These are phyloP conservation scores for Nakazawaea ishiwadae DNA, from an alignment of 805 yeast species.

Conservation along the genomic window DNA sequence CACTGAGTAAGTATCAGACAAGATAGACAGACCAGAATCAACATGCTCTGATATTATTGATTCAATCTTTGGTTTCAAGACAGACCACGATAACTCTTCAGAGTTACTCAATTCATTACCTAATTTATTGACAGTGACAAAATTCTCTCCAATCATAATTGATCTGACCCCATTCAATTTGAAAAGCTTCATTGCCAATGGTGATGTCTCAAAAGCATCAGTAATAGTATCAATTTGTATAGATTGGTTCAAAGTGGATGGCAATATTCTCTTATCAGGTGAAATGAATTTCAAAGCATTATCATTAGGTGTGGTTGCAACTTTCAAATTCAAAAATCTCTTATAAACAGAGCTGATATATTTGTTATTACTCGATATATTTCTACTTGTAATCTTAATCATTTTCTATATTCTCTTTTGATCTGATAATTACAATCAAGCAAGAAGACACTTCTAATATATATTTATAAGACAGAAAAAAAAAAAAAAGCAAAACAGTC, in stretches of 20 bases:
- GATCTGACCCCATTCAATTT: constrained; percentile 61
- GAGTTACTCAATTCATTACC: constrained; percentile 28
- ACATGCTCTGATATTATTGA: constrained; percentile 21
- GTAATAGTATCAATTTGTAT: constrained; percentile 48
- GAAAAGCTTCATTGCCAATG: constrained; percentile 58
- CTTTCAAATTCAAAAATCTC: constrained; percentile 33
- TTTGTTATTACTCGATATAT: background rate
- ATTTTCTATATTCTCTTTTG: too few relatives aligned
- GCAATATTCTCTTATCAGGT: constrained; percentile 40
- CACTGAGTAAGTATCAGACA: constrained; percentile 17
- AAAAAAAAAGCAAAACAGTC: background rate
- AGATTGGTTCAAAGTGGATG: constrained; percentile 37
- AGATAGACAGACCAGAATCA: constrained; percentile 23
- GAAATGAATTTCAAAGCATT: constrained; percentile 68
- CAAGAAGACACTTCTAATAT: too few relatives aligned
- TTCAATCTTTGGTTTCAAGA: constrained; percentile 22
- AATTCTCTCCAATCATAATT: constrained; percentile 69
- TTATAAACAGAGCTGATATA: background rate
- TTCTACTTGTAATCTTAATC: too few relatives aligned
- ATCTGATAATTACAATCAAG: too few relatives aligned
- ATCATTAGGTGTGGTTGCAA: constrained; percentile 61
- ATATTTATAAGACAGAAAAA: too few relatives aligned
- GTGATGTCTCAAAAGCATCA: constrained; percentile 56
- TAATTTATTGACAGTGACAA: constrained; percentile 63
- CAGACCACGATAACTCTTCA: constrained; percentile 25